phyloP scores from a whole-genome alignment of 257 asterid species.

The Eucommia ulmoides region DNA sequence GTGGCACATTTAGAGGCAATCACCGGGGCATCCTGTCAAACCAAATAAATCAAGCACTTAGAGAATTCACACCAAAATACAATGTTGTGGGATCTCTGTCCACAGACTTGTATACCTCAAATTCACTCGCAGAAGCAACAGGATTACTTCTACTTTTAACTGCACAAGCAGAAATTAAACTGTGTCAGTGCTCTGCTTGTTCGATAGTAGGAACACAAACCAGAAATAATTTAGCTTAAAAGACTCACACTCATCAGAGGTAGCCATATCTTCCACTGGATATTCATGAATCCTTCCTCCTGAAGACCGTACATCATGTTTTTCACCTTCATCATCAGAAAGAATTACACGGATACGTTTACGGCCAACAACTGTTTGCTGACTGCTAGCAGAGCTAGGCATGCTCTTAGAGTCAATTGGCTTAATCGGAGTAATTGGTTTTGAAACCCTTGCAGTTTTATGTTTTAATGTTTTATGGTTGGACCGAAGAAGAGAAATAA shows the following conservation, averaged over 20 bases:
- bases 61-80: background rate
- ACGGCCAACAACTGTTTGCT: conserved; percentile 33
- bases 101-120: too few relatives aligned
- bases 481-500: conserved; percentile 35
- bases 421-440: conserved; percentile 19
- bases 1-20: conserved; percentile 40
- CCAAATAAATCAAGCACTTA: conserved; percentile 1
- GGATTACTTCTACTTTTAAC: conserved; percentile 26
- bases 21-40: conserved; percentile 51
- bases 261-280: conserved; percentile 51
- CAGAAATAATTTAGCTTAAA: conserved; percentile 1
- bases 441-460: conserved; percentile 18
- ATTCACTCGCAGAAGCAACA: too few relatives aligned
- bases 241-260: conserved; percentile 68
- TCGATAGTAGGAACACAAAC: conserved; percentile 7
- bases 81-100: too few relatives aligned
- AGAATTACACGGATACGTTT: conserved; percentile 76
- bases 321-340: conserved; percentile 71
- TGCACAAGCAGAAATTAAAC: conserved; percentile 28
- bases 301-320: conserved; percentile 25
- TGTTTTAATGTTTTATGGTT: conserved; percentile 24
- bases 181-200: conserved; percentile 15
- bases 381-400: conserved; percentile 37
- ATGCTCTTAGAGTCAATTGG: conserved; percentile 30
- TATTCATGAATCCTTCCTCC: conserved; percentile 18